These are phyloP conservation scores for Hibiscus syriacus DNA, from an alignment of 345 rosid species.

Conservation along the genomic window DNA sequence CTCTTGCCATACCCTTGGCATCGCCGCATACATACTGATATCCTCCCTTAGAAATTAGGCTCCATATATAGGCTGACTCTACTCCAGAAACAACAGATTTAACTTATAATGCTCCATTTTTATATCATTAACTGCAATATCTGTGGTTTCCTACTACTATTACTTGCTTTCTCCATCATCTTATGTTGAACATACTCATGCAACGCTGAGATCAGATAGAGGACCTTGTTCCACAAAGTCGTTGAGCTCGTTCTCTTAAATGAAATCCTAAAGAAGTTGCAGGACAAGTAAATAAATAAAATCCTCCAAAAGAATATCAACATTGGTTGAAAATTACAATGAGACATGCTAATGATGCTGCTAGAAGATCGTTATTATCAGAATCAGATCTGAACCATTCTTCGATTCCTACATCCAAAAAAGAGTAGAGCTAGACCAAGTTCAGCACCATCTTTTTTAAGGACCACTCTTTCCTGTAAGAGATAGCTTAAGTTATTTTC, in stretches of 20 bases:
- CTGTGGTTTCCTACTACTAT: neutral
- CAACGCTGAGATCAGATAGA: neutral
- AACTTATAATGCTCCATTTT: neutral
- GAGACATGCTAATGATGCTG: neutral
- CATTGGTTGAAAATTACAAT: neutral
- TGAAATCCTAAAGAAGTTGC: neutral
- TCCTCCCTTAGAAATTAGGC: conserved; percentile 53
- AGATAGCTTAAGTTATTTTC: neutral
- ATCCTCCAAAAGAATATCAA: neutral
- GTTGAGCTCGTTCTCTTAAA: neutral
- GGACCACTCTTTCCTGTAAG: conserved; percentile 66
- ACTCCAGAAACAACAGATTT: neutral
- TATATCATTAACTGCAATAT: neutral
- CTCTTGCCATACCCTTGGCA: neutral
- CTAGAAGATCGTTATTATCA: neutral
- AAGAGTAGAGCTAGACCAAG: conserved; percentile 70
- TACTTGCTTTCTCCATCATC: conserved; percentile 41
- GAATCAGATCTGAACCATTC: conserved; percentile 38
- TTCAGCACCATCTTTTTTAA: conserved; percentile 63
- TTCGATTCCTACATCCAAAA: conserved; percentile 89
- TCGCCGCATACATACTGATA: conserved; percentile 43
- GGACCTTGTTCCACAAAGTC: neutral
- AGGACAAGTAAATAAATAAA: neutral
- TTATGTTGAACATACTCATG: neutral
- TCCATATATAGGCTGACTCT: conserved; percentile 2